Conservation (phyloP, 1,139 yeast genomes). For the Pichia inconspicua region DNA sequence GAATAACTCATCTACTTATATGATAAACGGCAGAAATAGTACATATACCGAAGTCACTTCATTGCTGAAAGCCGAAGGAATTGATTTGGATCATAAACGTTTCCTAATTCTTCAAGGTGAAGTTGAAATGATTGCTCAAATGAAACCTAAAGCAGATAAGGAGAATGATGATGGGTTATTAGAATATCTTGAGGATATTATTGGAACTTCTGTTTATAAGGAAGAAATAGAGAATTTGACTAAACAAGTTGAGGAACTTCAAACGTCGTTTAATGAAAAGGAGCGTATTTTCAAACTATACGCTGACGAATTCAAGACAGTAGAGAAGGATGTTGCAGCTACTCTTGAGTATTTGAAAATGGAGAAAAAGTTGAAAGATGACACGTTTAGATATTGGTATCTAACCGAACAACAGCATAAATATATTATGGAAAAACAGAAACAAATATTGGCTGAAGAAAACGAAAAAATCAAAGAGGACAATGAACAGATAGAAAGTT, state of each 20-base stretch:
- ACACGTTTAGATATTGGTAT: conserved; percentile 40
- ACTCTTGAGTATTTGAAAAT: conserved; percentile 59
- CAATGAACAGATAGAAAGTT: conserved; percentile 37
- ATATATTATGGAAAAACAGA: conserved; percentile 24
- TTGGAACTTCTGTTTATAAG: conserved; percentile 87
- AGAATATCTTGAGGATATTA: conserved; percentile 92
- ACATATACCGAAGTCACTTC: conserved; percentile 74
- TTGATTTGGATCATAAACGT: conserved; percentile 90
- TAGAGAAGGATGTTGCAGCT: conserved; percentile 63
- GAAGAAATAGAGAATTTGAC: conserved; percentile 61
- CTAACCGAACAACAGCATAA: conserved; percentile 1
- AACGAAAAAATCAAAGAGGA: conserved; percentile 42
- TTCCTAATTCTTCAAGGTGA: conserved; percentile 95
- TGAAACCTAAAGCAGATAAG: conserved; percentile 93
- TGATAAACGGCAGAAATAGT: conserved; percentile 61
- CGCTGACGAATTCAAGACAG: conserved; percentile 60
- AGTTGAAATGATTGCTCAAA: conserved; percentile 95
- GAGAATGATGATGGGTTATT: conserved; percentile 90
- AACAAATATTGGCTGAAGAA: conserved; percentile 31
- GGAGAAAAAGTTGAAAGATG: conserved; percentile 55
- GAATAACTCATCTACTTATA: conserved; percentile 74
- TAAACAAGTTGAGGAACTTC: conserved; percentile 44
- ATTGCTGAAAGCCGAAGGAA: conserved; percentile 72
- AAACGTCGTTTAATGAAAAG: conserved; percentile 75
- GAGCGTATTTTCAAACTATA: conserved; percentile 74